Evolutionary conservation across 2,329 filamentous ascomycete species (phyloP), one percentile per base, ranked within the genome.

Genomic region (Elsinoe perseae): DNA sequence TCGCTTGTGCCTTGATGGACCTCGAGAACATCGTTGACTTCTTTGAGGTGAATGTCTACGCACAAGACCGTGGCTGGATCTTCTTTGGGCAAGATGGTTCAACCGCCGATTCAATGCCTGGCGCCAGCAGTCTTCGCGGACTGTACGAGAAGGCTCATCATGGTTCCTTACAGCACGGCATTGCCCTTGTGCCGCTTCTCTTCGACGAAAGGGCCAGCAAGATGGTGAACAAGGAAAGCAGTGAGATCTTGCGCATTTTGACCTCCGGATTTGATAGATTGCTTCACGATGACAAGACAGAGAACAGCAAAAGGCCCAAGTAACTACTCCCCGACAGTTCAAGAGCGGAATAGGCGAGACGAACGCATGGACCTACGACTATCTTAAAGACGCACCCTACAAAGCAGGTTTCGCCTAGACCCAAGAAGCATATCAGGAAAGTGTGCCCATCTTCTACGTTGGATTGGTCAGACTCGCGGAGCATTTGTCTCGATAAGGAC

Each of bases 181-280:
- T 89, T n/a, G 89, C 89, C 67, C 92, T 88, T 0, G 87, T 95
- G 18, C 91, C 91, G 0, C 86, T 89, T 2, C 77, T 96, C 56
- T 95, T 86, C 73, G 89, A 95, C 72, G 89, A 82, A 73, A 83
- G 86, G 74, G 73, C 76, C 53, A 79, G 83, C 64, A 80, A 75
- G 27, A 95, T 95, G 66, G 89, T 95, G 60, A 93, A 80, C 80
- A 96, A 96, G 64, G 91, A 95, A 78, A 89, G 86, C 70, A 84
- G 85, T 62, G 91, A 96, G 74, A 95, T 96, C 68, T 83, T 95
- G 69, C 85, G 91, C 67, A 95, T 95, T 87, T 76, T 96, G 59
- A 87, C 87, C 68, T 79, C 78, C 36, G 87, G 82, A 69, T 97
- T 97, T 68, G 84, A 97, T 57, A 66, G 72, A 36, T 50, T 77